A percentile compares a stretch with the other conserved stretches of the same genome.
phyloP scores from a whole-genome alignment of 345 rosid genomes.

The Syzygium aromaticum region DNA sequence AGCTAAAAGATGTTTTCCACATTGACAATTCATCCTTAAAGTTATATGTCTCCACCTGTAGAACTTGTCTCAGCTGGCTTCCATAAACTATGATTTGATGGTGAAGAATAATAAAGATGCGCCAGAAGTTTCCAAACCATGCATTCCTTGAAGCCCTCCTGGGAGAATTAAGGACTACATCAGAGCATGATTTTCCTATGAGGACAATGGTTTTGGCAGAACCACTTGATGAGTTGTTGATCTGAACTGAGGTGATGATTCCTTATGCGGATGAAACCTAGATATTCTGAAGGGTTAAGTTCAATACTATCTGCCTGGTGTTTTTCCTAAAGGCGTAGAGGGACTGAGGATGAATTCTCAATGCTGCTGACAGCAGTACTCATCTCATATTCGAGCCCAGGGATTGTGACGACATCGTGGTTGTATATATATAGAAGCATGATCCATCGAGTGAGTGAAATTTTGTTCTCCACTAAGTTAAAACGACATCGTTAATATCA shows the following conservation, averaged over 20 bases:
- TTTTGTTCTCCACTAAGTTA: not conserved
- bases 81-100: constrained; percentile 79
- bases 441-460: not conserved
- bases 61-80: constrained; percentile 91
- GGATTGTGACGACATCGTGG: not conserved
- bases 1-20: not conserved
- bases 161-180: not conserved
- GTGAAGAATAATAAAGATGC: constrained; percentile 47
- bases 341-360: not conserved
- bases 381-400: not conserved
- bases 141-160: constrained; percentile 20
- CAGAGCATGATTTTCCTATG: not conserved
- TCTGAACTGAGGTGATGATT: not conserved
- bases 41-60: constrained; percentile 3
- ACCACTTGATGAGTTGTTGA: not conserved
- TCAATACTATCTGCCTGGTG: not conserved
- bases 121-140: constrained; percentile 36
- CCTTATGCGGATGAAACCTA: not conserved
- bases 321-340: not conserved
- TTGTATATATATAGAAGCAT: not conserved
- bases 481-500: not conserved
- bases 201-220: not conserved
- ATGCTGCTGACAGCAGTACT: not conserved
- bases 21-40: not conserved
- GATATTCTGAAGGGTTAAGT: not conserved